Evolutionary conservation across 108 stramenopile genomes (phyloP), one percentile per base, ranked within the genome.

Genomic region (Phaeodactylum tricornutum): DNA sequence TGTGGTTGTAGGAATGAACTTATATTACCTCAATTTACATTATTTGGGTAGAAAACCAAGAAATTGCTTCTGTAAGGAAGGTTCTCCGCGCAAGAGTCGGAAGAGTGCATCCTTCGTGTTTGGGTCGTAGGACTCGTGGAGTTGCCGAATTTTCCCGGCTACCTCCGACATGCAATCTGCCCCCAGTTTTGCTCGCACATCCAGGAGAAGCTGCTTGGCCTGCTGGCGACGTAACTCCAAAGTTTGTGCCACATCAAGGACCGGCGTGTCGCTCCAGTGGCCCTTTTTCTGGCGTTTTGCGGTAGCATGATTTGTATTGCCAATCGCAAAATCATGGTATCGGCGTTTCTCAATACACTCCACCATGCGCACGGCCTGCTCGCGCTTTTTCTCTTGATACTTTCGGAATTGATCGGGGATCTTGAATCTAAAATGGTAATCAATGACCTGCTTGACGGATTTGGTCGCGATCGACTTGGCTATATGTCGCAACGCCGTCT

Each of bases 381-480:
- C 81, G n/a, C 77, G 73, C 50, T 88, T 88, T 47, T 79, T 73
- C 6, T 78, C 68, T 38, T 83, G 77, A 49, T 79, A 86, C 4
- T 67, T 59, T 20, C 84, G 75, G 50, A 84, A 92, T 39, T 88
- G 84, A 52, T 85, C 83, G n/a, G 81, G 79, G 32, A 88, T 83
- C 56, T 86, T 88, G 77, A 74, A 92, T 20, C 91, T 67, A 58
- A 87, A 92, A 37, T 78, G 72, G 63, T 86, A 92, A 40, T 92
- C 91, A 43, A 92, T 60, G 17, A 84, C 66, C 27, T 86, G 79
- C 28, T 77, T 73, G 50, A 67, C 55, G 16, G 57, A 52, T 53
- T 86, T 87, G 51, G 50, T 21, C 1, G 33, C 61, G 24, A 84
- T 36, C 19, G 51, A 51, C 43, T 79, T 69, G 21, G 75, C 61